phyloP scores from a whole-genome alignment of 345 rosid species.

The Aethionema arabicum region DNA sequence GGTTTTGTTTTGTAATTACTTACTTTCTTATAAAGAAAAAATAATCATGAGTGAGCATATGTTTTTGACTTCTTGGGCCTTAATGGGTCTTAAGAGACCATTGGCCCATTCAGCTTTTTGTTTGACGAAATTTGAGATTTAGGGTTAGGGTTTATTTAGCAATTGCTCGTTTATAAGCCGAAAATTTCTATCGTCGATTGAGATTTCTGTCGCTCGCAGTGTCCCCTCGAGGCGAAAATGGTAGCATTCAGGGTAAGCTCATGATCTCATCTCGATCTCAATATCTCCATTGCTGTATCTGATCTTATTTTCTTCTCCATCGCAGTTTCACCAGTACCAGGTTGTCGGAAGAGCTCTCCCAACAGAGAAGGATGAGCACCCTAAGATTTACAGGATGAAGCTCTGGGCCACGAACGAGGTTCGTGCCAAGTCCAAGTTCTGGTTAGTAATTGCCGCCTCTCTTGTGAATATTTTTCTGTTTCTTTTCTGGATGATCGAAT shows the following conservation, averaged over 20 bases:
- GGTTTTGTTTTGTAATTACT: no score
- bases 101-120: slow-evolving; percentile 31
- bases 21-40: no score
- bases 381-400: slow-evolving; percentile 70
- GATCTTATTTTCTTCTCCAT: background rate
- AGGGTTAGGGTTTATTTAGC: slow-evolving; percentile 25
- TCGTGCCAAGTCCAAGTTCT: slow-evolving; percentile 68
- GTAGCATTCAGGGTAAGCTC: slow-evolving; percentile 37
- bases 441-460: slow-evolving; percentile 36
- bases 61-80: no score
- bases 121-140: background rate
- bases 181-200: slow-evolving; percentile 31
- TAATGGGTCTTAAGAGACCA: no score
- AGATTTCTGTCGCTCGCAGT: slow-evolving; percentile 7
- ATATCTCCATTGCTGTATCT: slow-evolving; percentile 4
- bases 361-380: slow-evolving; percentile 55
- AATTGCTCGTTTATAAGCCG: slow-evolving; percentile 12
- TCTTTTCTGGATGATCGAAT: background rate
- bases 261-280: background rate
- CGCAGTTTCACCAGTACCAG: slow-evolving; percentile 70
- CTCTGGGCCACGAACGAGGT: slow-evolving; percentile 72
- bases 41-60: no score
- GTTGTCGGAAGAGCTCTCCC: slow-evolving; percentile 70
- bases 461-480: background rate
- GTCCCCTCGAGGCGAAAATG: slow-evolving; percentile 33